Conservation (phyloP, 2,329 filamentous ascomycete genomes). For the Hypoxylon sp. region DNA sequence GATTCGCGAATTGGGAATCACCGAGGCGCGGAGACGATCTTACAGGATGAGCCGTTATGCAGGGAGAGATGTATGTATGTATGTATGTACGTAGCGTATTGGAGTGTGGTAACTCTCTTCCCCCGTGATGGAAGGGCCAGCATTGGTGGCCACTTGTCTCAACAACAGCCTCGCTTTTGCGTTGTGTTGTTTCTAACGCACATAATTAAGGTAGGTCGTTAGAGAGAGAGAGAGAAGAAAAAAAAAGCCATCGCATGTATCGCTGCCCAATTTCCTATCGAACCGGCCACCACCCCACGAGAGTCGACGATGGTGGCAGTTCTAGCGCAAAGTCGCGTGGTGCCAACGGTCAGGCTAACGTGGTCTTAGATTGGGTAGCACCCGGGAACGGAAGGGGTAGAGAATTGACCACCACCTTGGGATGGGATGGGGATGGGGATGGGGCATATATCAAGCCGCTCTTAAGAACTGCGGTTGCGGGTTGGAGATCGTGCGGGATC, state of each 20-base stretch:
- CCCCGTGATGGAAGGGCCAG: conserved; percentile 14
- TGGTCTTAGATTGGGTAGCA: conserved; percentile 44
- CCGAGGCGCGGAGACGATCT: conserved; percentile 22
- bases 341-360: conserved; percentile 41
- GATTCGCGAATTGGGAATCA: conserved; percentile 43
- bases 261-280: conserved; percentile 45
- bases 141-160: conserved; percentile 42
- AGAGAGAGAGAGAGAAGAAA: not conserved
- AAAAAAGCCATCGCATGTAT: conserved; percentile 41
- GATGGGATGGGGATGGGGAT: not conserved
- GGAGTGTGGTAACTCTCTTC: not conserved
- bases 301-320: conserved; percentile 29
- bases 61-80: conserved; percentile 28
- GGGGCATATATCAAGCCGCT: conserved; percentile 25
- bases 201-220: conserved; percentile 6
- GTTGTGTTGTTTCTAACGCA: conserved; percentile 19
- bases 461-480: conserved; percentile 27
- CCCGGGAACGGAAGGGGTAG: conserved; percentile 22
- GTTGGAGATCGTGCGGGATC: conserved; percentile 36
- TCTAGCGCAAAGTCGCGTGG: conserved; percentile 40
- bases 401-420: conserved; percentile 4
- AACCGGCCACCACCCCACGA: not conserved
- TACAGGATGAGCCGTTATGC: conserved; percentile 32
- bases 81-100: not conserved
- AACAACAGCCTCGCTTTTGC: conserved; percentile 32